Evolutionary conservation across 352 stramenopile species (phyloP).

Genomic region (Pythium scleroteichum): DNA sequence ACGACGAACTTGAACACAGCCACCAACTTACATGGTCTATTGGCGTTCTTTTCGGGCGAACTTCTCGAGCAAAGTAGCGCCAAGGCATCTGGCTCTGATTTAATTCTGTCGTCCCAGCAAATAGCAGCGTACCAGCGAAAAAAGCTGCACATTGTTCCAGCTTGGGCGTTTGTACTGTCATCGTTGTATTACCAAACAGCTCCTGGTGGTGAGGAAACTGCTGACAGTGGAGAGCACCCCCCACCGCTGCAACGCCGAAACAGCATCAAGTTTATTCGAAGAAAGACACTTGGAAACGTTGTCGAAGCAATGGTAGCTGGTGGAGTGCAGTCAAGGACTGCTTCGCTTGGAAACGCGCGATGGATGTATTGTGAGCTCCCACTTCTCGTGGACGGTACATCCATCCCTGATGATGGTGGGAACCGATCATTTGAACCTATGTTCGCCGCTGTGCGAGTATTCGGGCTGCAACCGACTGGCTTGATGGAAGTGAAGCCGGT

Average conservation of each 20-base stretch:
- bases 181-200: slow-evolving; percentile 31
- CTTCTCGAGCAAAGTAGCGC: slow-evolving; percentile 10
- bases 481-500: not conserved
- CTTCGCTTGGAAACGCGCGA: slow-evolving; percentile 10
- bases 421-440: slow-evolving; percentile 31
- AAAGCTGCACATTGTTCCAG: slow-evolving; percentile 11
- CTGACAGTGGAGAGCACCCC: not conserved
- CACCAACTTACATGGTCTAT: slow-evolving; percentile 12
- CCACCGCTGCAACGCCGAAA: slow-evolving; percentile 15
- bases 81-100: not conserved
- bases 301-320: not conserved
- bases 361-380: slow-evolving; percentile 62
- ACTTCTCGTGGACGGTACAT: slow-evolving; percentile 26
- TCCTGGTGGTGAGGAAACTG: not conserved
- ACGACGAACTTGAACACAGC: slow-evolving; percentile 21
- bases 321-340: not conserved
- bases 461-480: not conserved
- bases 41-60: slow-evolving; percentile 3
- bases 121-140: slow-evolving; percentile 13
- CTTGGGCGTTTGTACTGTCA: slow-evolving; percentile 34
- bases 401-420: slow-evolving; percentile 14
- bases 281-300: slow-evolving; percentile 25
- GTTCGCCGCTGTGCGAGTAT: slow-evolving; percentile 34
- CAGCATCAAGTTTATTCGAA: slow-evolving; percentile 27
- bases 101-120: slow-evolving; percentile 19